Percentiles rank a stretch among this genome's conserved stretches.
These are phyloP conservation scores for Coelastrella sp. DNA, from an alignment of 139 green algal genomes.

Conservation along the genomic window DNA sequence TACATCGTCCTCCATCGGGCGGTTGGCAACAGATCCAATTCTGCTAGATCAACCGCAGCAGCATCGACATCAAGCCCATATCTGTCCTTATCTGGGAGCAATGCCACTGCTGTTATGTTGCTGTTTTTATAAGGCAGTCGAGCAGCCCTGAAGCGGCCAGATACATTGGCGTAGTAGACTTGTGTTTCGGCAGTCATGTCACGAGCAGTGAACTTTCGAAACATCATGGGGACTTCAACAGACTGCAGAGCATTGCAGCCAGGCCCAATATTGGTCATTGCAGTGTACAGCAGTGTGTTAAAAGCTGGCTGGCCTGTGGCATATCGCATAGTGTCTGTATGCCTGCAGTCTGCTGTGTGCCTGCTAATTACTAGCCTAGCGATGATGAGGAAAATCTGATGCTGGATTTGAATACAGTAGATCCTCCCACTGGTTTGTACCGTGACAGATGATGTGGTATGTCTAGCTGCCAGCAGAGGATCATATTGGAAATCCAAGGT, in stretches of 20 bases:
- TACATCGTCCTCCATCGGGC: background rate
- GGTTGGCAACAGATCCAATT: background rate
- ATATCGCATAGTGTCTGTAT: too few relatives aligned
- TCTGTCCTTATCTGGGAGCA: slow-evolving; percentile 1
- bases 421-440: too few relatives aligned
- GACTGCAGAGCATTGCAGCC: background rate
- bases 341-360: too few relatives aligned
- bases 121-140: slow-evolving; percentile 23
- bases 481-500: too few relatives aligned
- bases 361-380: too few relatives aligned
- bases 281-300: background rate
- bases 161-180: background rate
- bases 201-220: background rate
- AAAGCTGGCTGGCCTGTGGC: too few relatives aligned
- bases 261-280: background rate
- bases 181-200: background rate
- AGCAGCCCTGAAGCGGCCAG: background rate
- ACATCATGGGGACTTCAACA: slow-evolving; percentile 34
- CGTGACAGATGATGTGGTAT: too few relatives aligned
- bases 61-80: background rate
- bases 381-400: too few relatives aligned
- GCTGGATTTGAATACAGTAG: too few relatives aligned
- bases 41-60: background rate
- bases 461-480: too few relatives aligned
- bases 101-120: slow-evolving; percentile 12